phyloP scores from a whole-genome alignment of 441 rosid species.

The Jatropha multifida region DNA sequence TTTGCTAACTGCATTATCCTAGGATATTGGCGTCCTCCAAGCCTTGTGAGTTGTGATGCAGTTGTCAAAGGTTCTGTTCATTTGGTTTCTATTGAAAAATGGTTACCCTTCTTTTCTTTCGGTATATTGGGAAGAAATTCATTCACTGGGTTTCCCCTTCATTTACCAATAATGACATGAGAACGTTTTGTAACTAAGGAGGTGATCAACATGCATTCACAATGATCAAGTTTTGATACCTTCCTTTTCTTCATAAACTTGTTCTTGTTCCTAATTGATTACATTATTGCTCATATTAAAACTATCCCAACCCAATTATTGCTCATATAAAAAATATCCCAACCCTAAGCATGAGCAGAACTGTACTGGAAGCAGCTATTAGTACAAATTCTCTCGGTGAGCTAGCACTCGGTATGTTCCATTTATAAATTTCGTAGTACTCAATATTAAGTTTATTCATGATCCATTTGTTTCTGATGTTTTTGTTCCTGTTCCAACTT shows the following conservation, averaged over 20 bases:
- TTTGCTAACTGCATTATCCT: conserved; percentile 25
- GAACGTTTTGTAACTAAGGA: neutral
- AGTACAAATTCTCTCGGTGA: conserved; percentile 13
- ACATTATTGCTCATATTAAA: conserved; percentile 1
- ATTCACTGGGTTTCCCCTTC: neutral
- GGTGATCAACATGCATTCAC: conserved; percentile 3
- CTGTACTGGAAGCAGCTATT: conserved; percentile 22
- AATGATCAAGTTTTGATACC: conserved; percentile 2
- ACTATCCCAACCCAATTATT: neutral
- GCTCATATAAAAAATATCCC: conserved; percentile 7
- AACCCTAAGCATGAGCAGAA: conserved; percentile 11
- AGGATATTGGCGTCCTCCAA: conserved; percentile 29
- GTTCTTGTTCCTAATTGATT: conserved; percentile 9
- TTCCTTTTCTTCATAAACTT: neutral
- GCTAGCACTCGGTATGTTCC: conserved; percentile 20
- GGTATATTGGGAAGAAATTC: neutral
- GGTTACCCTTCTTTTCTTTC: neutral
- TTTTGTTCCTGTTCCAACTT: neutral
- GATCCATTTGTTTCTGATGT: neutral
- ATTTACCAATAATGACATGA: conserved; percentile 8
- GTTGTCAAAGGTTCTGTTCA: conserved; percentile 10
- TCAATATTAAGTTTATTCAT: neutral
- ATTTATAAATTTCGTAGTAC: neutral
- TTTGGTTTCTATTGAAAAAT: neutral
- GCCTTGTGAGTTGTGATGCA: conserved; percentile 22